Conservation (phyloP, 2,329 filamentous ascomycete genomes). For the Diaporthe sp. region DNA sequence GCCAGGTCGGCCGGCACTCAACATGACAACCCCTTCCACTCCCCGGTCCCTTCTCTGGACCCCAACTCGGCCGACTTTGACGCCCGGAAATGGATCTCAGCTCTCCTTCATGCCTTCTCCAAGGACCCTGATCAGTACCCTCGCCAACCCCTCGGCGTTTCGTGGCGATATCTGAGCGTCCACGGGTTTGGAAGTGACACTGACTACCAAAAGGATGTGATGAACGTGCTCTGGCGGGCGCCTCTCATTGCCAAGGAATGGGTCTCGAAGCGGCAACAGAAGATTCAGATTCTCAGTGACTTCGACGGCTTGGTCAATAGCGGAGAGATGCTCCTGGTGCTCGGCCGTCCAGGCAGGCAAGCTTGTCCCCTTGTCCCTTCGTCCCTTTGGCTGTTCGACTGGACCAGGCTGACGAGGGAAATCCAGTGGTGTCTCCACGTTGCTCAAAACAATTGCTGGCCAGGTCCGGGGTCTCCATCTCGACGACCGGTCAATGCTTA, state of each 20-base stretch:
- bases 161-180: slow-evolving; percentile 51
- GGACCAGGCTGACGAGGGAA: slow-evolving; percentile 53
- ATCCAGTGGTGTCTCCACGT: slow-evolving; percentile 35
- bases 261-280: slow-evolving; percentile 59
- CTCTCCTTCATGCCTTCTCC: slow-evolving; percentile 53
- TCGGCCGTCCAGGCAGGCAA: slow-evolving; percentile 77
- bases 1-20: slow-evolving; percentile 14
- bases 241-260: slow-evolving; percentile 57
- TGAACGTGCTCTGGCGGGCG: slow-evolving; percentile 67
- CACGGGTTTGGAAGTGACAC: slow-evolving; percentile 72
- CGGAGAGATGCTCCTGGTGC: slow-evolving; percentile 82
- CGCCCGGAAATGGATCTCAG: slow-evolving; percentile 56
- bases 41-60: slow-evolving; percentile 49
- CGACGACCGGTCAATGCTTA: slow-evolving; percentile 12
- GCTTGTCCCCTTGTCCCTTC: slow-evolving; percentile 80
- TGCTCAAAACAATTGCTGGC: slow-evolving; percentile 30
- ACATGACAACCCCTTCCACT: slow-evolving; percentile 41
- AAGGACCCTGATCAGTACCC: slow-evolving; percentile 49
- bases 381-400: slow-evolving; percentile 87
- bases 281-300: slow-evolving; percentile 75
- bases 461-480: slow-evolving; percentile 27
- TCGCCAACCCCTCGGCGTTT: slow-evolving; percentile 49
- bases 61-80: slow-evolving; percentile 56
- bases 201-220: slow-evolving; percentile 77
- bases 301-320: slow-evolving; percentile 76